phyloP scores from a whole-genome alignment of 2,329 filamentous ascomycete genomes.

The Penicillium sp. region DNA sequence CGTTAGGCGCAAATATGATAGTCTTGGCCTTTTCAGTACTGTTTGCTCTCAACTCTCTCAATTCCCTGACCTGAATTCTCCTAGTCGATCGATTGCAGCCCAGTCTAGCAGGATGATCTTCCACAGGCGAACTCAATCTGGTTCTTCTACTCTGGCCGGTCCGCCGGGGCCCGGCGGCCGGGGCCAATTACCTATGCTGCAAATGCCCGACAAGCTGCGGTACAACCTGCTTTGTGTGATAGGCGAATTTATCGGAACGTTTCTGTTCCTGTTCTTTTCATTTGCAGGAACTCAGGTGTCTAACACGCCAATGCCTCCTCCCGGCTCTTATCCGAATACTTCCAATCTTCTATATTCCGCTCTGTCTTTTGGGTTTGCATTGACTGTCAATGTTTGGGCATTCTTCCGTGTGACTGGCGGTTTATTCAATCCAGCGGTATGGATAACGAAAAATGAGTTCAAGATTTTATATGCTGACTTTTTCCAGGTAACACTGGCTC shows the following conservation, averaged over 20 bases:
- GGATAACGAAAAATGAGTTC: conserved; percentile 2
- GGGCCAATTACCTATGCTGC: conserved; percentile 39
- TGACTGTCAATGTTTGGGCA: conserved; percentile 59
- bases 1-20: neutral
- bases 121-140: conserved; percentile 14
- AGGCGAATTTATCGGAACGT: conserved; percentile 59
- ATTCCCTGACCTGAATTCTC: neutral
- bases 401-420: conserved; percentile 59
- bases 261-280: conserved; percentile 55
- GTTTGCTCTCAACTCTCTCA: neutral
- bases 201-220: conserved; percentile 39
- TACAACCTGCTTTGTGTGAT: conserved; percentile 53
- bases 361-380: conserved; percentile 51
- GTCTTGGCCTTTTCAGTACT: neutral
- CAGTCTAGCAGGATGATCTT: conserved; percentile 9
- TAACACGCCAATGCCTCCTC: conserved; percentile 39
- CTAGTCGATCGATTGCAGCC: neutral
- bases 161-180: conserved; percentile 3
- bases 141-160: conserved; percentile 16
- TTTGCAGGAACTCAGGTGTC: conserved; percentile 54
- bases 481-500: conserved; percentile 58
- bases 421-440: conserved; percentile 56
- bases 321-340: conserved; percentile 40
- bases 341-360: conserved; percentile 48
- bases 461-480: conserved; percentile 3